Evolutionary conservation across 805 yeast species (phyloP), one percentile per base, ranked within the genome.

Genomic region (Yamadazyma laniorum): DNA sequence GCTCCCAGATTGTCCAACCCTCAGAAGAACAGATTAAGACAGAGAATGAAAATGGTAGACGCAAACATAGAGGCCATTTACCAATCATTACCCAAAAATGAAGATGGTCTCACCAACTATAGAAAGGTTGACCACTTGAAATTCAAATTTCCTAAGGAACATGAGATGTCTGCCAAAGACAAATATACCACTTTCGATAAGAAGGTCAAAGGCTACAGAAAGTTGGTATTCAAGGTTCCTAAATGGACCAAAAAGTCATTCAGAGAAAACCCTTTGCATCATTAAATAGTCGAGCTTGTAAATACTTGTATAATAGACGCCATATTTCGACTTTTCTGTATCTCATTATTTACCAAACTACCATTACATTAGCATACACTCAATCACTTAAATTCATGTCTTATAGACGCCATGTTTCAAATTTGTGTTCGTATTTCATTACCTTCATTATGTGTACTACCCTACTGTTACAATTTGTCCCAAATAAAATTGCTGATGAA

Each of bases 191-290:
- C 88, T 1, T 91, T 85, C 66, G 80, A 79, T 63, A 83, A 77
- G 61, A 79, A 79, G 52, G 75, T 81, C 11, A 79, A 74, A 53
- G 82, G 81, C 15, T 93, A 91, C 65, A 79, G 98, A 68, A 91
- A 89, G 66, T 81, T 90, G 47, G 79, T 86, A 18, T 98, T 91
- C 56, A 68, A 80, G 60, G 85, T 83, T 29, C 96, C 96, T 15
- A 86, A 89, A 58, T 89, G 96, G 95, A 89, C 97, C 38, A 88
- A 82, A 67, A 59, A 79, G 45, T 78, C 95, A 6, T 74, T 82
- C 61, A 80, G 96, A 68, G 79, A 75, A 42, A 84, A 85, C 55
- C 96, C 96, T 31, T 73, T 73, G 43, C 74, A 81, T 56, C 46
- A 46, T 33, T 46, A 40, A 31, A n/a, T n/a, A n/a, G n/a, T n/a